Percentiles rank a stretch among this genome's conserved stretches.
Conservation (phyloP, 2,329 filamentous ascomycete species). For the Ophiostoma montium region DNA sequence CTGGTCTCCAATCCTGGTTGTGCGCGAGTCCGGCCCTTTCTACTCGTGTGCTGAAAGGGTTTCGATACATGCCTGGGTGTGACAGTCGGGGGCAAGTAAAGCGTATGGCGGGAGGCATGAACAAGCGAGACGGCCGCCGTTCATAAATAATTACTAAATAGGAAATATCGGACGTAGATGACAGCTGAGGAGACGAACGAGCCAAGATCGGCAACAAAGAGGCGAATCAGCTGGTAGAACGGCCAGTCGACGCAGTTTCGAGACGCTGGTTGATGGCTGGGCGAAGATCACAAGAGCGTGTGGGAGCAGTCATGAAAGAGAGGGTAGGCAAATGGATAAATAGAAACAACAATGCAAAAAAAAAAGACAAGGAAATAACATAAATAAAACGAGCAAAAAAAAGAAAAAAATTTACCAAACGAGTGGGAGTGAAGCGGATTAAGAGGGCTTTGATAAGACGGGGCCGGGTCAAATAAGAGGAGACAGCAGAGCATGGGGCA, state of each 20-base stretch:
- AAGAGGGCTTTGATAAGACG: not conserved
- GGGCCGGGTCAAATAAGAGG: not conserved
- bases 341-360: too few species aligned
- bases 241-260: too few species aligned
- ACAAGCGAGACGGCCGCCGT: not conserved
- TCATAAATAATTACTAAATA: not conserved
- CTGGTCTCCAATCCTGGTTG: not conserved
- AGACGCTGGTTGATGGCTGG: too few species aligned
- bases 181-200: not conserved
- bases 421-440: not conserved
- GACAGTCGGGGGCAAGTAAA: not conserved
- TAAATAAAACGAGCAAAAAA: too few species aligned
- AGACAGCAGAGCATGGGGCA: not conserved
- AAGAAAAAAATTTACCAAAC: not conserved
- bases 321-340: too few species aligned
- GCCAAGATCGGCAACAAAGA: not conserved
- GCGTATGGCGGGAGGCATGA: not conserved
- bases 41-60: not conserved
- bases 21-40: not conserved
- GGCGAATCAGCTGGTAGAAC: too few species aligned
- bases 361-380: too few species aligned
- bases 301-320: too few species aligned
- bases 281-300: too few species aligned
- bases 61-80: slow-evolving; percentile 2
- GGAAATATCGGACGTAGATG: too few species aligned